Evolutionary conservation across 75 land plant species (phyloP).

Genomic region (Larix kaempferi): DNA sequence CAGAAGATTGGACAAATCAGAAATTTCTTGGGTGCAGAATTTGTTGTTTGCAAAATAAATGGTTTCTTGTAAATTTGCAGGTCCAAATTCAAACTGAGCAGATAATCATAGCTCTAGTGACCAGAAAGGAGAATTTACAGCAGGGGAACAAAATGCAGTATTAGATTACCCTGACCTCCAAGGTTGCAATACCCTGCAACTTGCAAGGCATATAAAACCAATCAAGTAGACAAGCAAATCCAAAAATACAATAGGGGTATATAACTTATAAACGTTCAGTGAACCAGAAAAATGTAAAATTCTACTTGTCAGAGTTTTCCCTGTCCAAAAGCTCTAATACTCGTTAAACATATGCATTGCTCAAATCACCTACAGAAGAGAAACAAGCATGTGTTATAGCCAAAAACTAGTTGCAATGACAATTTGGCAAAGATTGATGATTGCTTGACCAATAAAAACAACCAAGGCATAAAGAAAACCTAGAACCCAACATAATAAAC

Average conservation of each 20-base stretch:
- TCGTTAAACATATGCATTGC: background rate
- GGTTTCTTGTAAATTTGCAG: background rate
- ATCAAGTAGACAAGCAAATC: background rate
- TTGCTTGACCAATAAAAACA: background rate
- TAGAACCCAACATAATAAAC: background rate
- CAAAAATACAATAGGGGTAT: background rate
- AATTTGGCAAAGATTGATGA: background rate
- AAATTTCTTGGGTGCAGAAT: background rate
- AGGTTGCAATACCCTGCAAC: background rate
- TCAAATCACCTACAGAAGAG: background rate
- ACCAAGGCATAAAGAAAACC: background rate
- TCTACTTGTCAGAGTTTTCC: background rate
- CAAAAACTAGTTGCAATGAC: background rate
- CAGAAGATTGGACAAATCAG: background rate
- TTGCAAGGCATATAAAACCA: background rate
- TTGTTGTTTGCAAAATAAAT: background rate
- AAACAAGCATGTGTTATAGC: background rate
- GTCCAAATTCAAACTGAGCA: background rate
- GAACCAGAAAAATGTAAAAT: background rate
- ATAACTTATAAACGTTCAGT: background rate
- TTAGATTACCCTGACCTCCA: slow-evolving; percentile 6
- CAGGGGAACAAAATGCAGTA: background rate
- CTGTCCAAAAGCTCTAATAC: background rate
- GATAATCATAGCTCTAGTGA: background rate
- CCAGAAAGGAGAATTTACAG: background rate